These are phyloP conservation scores for Aspergillus piperis DNA, from an alignment of 2,329 filamentous ascomycete species.

Conservation along the genomic window DNA sequence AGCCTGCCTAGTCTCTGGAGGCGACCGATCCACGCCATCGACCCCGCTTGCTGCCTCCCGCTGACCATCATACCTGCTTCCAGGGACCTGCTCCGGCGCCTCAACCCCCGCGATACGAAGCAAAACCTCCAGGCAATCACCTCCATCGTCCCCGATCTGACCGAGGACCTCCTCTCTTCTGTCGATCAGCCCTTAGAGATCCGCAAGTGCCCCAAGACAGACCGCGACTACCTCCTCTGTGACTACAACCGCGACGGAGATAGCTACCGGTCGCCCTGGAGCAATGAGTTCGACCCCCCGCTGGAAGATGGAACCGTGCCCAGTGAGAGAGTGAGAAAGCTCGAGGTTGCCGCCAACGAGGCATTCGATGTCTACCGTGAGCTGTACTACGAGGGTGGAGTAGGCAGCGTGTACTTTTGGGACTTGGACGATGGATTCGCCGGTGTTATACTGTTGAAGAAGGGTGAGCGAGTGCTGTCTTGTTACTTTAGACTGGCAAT, in stretches of 20 bases:
- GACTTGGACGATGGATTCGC: conserved; percentile 97
- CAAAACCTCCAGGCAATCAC: conserved; percentile 87
- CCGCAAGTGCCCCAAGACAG: conserved; percentile 81
- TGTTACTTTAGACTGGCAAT: not conserved
- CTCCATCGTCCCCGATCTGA: conserved; percentile 82
- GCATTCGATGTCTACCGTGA: conserved; percentile 97
- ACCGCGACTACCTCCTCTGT: conserved; percentile 95
- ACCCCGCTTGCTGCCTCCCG: conserved; percentile 29
- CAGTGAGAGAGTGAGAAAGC: conserved; percentile 85
- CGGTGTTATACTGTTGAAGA: conserved; percentile 93
- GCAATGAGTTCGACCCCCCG: conserved; percentile 94
- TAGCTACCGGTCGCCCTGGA: conserved; percentile 98
- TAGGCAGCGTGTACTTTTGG: conserved; percentile 97
- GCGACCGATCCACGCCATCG: conserved; percentile 7
- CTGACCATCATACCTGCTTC: conserved; percentile 28
- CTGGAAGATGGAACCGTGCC: conserved; percentile 85
- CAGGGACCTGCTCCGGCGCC: conserved; percentile 95
- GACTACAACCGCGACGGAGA: conserved; percentile 99
- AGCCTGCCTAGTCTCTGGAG: not conserved
- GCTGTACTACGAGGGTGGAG: conserved; percentile 88
- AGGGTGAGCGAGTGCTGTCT: conserved; percentile 58
- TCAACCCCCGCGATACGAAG: conserved; percentile 91
- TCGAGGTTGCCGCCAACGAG: conserved; percentile 92
- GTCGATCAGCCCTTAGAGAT: conserved; percentile 93
- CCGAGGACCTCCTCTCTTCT: conserved; percentile 95